Evolutionary conservation across 2,329 filamentous ascomycete genomes (phyloP).

Genomic region (Coniochaeta pulveracea): DNA sequence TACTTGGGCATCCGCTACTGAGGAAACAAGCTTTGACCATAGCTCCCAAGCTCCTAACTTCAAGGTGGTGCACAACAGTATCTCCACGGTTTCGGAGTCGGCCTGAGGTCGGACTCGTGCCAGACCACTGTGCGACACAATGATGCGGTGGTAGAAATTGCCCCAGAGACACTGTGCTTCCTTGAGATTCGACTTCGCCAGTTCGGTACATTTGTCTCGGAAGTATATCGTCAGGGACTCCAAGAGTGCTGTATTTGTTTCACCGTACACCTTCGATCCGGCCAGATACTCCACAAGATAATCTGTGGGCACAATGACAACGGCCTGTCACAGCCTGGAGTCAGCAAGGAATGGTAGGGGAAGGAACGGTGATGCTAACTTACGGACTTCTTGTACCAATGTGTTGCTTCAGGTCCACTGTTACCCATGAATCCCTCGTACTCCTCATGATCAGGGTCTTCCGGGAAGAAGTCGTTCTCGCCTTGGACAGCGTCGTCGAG

Average conservation of each 20-base stretch:
- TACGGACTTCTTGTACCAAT: neutral
- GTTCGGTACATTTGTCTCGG: neutral
- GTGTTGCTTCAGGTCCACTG: constrained; percentile 3
- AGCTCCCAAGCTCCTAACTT: neutral
- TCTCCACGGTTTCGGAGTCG: neutral
- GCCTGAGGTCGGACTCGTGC: neutral
- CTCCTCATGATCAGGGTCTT: constrained; percentile 10
- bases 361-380: too few relatives aligned
- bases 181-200: too few relatives aligned
- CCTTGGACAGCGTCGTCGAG: neutral
- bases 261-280: neutral
- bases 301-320: constrained; percentile 2
- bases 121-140: neutral
- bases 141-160: neutral
- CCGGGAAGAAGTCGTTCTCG: neutral
- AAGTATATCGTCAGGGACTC: neutral
- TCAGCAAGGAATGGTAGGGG: too few relatives aligned
- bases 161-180: neutral
- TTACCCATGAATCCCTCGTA: constrained; percentile 18
- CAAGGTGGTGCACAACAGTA: neutral
- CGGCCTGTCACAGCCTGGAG: neutral
- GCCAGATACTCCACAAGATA: neutral
- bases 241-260: too few relatives aligned
- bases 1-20: neutral
- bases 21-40: neutral